Percentiles rank a stretch among this genome's conserved stretches.
These are phyloP conservation scores for Dioscorea dumetorum DNA, from an alignment of 106 monocot genomes.

Conservation along the genomic window DNA sequence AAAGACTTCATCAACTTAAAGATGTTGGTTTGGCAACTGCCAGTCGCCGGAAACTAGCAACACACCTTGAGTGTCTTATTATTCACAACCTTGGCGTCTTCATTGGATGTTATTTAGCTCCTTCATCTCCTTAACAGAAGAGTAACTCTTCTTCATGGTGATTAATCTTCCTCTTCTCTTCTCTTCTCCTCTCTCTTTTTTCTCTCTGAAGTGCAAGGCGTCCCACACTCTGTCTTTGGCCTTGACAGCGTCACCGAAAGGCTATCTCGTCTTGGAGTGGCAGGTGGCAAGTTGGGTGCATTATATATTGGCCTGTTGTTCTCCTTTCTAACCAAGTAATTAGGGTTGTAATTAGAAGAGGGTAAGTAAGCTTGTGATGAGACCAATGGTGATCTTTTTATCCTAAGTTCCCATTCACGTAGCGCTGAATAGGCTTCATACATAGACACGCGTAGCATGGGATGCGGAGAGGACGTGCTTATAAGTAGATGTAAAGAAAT, in stretches of 20 bases:
- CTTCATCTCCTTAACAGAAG: background rate
- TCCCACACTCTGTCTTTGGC: background rate
- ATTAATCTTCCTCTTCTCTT: background rate
- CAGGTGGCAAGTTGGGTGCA: background rate
- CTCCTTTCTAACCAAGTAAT: background rate
- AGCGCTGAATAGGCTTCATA: background rate
- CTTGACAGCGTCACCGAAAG: no score
- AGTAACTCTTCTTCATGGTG: slow-evolving; percentile 4
- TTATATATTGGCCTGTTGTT: background rate
- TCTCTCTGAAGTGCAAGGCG: background rate
- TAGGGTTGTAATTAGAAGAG: no score
- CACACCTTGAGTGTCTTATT: no score
- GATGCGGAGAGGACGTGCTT: background rate
- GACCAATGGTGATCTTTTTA: background rate
- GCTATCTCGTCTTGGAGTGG: no score
- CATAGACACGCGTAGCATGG: background rate
- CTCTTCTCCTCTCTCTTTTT: background rate
- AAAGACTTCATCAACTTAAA: no score
- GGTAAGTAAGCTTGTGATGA: background rate
- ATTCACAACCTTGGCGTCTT: no score
- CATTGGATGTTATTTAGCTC: background rate
- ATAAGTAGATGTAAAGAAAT: background rate
- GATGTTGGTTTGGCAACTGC: no score
- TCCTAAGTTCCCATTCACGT: background rate
- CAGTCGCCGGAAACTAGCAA: no score